Evolutionary conservation across 1,284 basidiomycete species (phyloP), one percentile per base, ranked within the genome.

Genomic region (Papiliotrema flavescens): DNA sequence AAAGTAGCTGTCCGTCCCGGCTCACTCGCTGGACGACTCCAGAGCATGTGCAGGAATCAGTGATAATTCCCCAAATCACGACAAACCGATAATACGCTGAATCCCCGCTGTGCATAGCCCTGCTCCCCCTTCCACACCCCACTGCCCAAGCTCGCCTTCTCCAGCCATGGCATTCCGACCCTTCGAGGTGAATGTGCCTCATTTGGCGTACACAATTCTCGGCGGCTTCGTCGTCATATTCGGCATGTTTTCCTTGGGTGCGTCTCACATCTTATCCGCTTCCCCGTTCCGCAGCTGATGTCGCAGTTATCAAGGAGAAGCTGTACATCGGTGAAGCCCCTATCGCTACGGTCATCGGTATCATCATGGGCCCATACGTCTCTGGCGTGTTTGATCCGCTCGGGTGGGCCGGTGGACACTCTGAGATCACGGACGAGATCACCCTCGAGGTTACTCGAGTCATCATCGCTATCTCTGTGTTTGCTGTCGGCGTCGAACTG

Each of bases 251-350:
- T 65, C 64, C 17, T 32, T 55, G 7, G 17, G 55, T 58, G 23
- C 56, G 61, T 53, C 15, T 28, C 32, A 3, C 28, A 17, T 42
- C 37, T 45, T 9, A 26, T 13, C 91, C 90, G 11, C 82, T 94
- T 34, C n/a, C n/a, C 15, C 8, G 37, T 32, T 32, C 28, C 6
- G 28, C 28, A 6, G 28, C 39, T 54, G 7, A 48, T 24, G n/a
- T 23, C 22, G 2, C 40, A 47, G 49, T 51, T 65, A 84, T 98
- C 70, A 88, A 94, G 71, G 93, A 97, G 79, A 86, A 83, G 81
- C 78, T 97, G 32, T 98, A 97, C 71, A 85, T 98, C 59, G 96
- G 96, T 62, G 96, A 98, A 81, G 93, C 96, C 5, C 91, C 89
- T 62, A 89, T 92, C 81, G 93, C 96, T 2, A 96, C 96, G 62